Percentiles rank a stretch among this genome's conserved stretches.
Conservation (phyloP, 306 rosid species). For the Quercus wislizeni region DNA sequence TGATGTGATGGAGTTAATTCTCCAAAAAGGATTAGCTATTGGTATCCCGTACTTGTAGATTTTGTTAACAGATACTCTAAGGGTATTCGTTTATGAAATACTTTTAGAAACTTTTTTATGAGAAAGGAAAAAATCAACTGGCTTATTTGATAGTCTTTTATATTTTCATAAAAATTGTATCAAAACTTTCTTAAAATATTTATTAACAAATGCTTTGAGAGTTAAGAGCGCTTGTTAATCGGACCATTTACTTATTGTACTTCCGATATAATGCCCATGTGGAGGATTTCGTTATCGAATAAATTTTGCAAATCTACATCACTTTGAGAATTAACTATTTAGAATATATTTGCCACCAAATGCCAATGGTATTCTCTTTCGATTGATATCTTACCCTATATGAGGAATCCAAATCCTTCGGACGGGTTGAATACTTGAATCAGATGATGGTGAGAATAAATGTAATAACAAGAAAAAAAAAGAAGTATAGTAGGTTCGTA, state of each 20-base stretch:
- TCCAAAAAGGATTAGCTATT: neutral
- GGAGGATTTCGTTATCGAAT: neutral
- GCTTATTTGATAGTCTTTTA: too few species aligned
- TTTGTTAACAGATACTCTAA: too few species aligned
- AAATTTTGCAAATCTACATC: neutral
- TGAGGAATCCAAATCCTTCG: slow-evolving; percentile 54
- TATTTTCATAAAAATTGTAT: too few species aligned
- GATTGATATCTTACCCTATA: slow-evolving; percentile 43
- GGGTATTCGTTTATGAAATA: too few species aligned
- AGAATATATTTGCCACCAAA: slow-evolving; percentile 29
- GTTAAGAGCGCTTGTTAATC: too few species aligned
- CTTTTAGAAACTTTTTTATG: too few species aligned
- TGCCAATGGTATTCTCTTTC: slow-evolving; percentile 18
- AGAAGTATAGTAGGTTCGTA: neutral
- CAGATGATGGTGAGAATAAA: slow-evolving; percentile 6
- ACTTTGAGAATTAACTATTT: neutral
- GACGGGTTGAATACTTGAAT: slow-evolving; percentile 21
- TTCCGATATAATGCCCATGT: neutral
- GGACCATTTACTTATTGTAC: neutral
- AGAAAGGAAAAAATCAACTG: too few species aligned
- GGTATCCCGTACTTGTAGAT: neutral
- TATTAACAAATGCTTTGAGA: too few species aligned
- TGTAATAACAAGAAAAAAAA: slow-evolving; percentile 14
- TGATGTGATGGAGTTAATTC: neutral
- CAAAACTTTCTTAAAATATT: too few species aligned